Conservation (phyloP, 1,139 yeast genomes). For the Kluyveromyces sp. region DNA sequence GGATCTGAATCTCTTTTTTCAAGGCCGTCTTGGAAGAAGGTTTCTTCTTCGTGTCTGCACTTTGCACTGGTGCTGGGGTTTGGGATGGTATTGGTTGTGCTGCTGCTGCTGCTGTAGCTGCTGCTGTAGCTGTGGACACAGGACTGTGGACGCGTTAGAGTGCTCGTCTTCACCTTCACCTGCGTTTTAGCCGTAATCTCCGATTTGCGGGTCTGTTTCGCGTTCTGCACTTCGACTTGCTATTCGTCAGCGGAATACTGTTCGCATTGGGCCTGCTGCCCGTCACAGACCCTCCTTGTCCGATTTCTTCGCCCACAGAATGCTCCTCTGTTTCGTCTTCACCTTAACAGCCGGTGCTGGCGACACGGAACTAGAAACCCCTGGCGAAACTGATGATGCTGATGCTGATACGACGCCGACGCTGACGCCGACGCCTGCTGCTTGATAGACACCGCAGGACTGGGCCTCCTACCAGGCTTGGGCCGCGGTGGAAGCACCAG, state of each 20-base stretch:
- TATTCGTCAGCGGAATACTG: not conserved
- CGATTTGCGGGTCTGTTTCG: not conserved
- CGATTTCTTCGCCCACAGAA: too few species aligned
- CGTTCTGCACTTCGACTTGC: not conserved
- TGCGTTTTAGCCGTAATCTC: not conserved
- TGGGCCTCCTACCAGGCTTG: conserved; percentile 41
- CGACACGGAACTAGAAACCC: too few species aligned
- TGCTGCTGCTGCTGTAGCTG: not conserved
- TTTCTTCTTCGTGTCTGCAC: conserved; percentile 5
- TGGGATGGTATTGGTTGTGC: not conserved
- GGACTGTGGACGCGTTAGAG: not conserved
- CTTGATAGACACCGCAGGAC: conserved; percentile 4
- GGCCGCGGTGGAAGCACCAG: conserved; percentile 40
- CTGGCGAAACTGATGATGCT: too few species aligned
- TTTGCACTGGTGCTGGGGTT: not conserved
- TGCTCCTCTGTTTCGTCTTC: too few species aligned
- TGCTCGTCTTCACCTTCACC: not conserved
- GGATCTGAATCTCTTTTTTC: conserved; percentile 18
- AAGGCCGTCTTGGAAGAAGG: conserved; percentile 13
- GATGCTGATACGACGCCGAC: too few species aligned
- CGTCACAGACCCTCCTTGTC: not conserved
- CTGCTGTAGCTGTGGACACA: not conserved
- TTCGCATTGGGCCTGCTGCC: not conserved
- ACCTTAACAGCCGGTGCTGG: too few species aligned
- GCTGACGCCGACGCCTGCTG: not conserved